Evolutionary conservation across 441 rosid species (phyloP).

Genomic region (Erodium moschatum): DNA sequence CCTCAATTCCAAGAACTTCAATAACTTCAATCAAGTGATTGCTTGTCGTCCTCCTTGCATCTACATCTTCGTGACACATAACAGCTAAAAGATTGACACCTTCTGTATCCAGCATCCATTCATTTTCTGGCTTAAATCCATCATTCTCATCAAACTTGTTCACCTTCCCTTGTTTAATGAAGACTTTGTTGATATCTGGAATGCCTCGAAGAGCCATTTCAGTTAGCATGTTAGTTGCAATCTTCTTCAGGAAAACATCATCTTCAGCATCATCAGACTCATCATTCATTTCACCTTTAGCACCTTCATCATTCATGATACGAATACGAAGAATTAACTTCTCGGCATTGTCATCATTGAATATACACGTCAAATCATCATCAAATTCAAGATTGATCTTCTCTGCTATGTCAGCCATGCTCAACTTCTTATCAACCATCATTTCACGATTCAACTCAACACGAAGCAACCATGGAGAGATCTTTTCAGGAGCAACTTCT

Average conservation of each 20-base stretch:
- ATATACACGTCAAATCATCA: conserved; percentile 90
- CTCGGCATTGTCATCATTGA: conserved; percentile 94
- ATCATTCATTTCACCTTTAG: conserved; percentile 73
- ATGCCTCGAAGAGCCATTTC: conserved; percentile 99
- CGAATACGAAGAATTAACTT: conserved; percentile 89
- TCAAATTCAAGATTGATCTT: conserved; percentile 92
- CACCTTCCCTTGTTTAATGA: conserved; percentile 67
- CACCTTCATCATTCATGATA: conserved; percentile 95
- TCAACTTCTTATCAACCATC: conserved; percentile 98
- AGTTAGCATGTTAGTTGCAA: conserved; percentile 96
- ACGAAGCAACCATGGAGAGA: conserved; percentile 96
- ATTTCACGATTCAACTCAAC: conserved; percentile 96
- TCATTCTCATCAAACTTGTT: conserved; percentile 75
- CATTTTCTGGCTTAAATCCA: conserved; percentile 74
- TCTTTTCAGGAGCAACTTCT: conserved; percentile 82
- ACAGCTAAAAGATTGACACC: conserved; percentile 98
- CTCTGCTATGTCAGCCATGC: conserved; percentile 96
- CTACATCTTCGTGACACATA: conserved; percentile 89
- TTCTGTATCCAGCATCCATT: conserved; percentile 99
- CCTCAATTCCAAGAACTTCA: conserved; percentile 94
- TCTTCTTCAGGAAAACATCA: conserved; percentile 94
- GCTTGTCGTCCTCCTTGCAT: conserved; percentile 88
- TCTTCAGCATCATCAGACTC: conserved; percentile 76
- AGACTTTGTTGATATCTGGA: conserved; percentile 93
- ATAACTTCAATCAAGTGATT: conserved; percentile 92